A percentile compares a stretch with the other conserved stretches of the same genome.
phyloP scores from a whole-genome alignment of 352 stramenopile genomes.

The Aphanomyces astaci region DNA sequence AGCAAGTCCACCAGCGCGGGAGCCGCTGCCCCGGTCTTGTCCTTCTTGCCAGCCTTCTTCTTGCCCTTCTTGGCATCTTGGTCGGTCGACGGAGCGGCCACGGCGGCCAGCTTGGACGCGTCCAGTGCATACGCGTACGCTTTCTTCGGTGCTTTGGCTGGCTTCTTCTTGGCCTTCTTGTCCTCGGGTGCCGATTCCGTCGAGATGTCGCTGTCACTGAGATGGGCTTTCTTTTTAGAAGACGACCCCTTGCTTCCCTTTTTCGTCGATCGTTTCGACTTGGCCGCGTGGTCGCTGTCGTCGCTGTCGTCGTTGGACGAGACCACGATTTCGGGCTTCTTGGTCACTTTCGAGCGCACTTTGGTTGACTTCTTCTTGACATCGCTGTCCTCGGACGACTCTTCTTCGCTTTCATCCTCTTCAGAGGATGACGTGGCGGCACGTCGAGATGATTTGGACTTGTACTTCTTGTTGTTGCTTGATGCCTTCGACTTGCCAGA shows the following conservation, averaged over 20 bases:
- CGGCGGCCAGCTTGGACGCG: conserved; percentile 1
- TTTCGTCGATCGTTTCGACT: conserved; percentile 1
- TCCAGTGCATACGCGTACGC: conserved; percentile 18
- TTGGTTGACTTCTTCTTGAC: conserved; percentile 12
- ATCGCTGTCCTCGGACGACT: conserved; percentile 9
- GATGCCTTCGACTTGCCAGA: not conserved
- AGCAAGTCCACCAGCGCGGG: conserved; percentile 3
- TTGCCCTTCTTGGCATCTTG: not conserved
- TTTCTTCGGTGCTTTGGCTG: not conserved
- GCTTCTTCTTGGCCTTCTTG: conserved; percentile 12
- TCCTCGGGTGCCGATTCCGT: conserved; percentile 18
- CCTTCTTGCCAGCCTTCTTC: not conserved
- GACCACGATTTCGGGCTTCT: not conserved
- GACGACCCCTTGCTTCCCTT: not conserved
- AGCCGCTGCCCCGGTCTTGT: not conserved
- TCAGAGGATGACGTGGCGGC: not conserved
- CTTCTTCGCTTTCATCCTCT: not conserved
- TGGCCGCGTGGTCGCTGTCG: not conserved
- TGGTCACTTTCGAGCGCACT: not conserved
- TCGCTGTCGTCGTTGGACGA: not conserved
- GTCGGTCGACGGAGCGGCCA: not conserved
- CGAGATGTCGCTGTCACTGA: not conserved
- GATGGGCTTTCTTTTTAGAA: not conserved
- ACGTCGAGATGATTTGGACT: not conserved
- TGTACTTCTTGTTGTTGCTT: conserved; percentile 23